Evolutionary conservation across 2,329 filamentous ascomycete species (phyloP).

Genomic region (Colletotrichum plurivorum): DNA sequence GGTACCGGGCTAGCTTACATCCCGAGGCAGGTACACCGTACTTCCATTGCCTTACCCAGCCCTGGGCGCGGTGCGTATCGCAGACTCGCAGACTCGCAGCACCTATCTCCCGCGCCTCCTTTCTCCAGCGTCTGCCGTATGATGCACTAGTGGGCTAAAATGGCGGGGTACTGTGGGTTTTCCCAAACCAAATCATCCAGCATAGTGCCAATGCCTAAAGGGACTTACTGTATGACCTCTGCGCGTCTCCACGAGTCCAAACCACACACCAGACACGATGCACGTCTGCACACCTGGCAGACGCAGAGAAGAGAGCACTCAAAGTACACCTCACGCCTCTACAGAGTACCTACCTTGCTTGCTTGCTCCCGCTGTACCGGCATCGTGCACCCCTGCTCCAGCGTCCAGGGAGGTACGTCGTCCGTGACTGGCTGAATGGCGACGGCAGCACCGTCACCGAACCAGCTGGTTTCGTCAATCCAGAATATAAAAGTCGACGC

Average conservation of each 20-base stretch:
- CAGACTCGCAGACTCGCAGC: no score
- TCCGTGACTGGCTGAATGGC: slow-evolving; percentile 39
- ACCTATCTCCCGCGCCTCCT: background rate
- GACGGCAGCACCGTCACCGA: slow-evolving; percentile 36
- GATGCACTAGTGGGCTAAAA: slow-evolving; percentile 38
- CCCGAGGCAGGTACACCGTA: no score
- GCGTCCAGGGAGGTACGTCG: slow-evolving; percentile 30
- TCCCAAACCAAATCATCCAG: slow-evolving; percentile 1
- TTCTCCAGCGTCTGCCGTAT: slow-evolving; percentile 27
- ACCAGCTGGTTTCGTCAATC: slow-evolving; percentile 39
- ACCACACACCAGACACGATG: background rate
- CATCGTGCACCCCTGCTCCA: slow-evolving; percentile 38
- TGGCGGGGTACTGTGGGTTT: slow-evolving; percentile 38
- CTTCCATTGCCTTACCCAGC: no score
- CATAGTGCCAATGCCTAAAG: background rate
- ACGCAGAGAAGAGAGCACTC: background rate
- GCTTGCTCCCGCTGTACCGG: slow-evolving; percentile 25
- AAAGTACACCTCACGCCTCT: slow-evolving; percentile 19
- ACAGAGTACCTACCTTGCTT: background rate
- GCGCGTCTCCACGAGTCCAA: no score
- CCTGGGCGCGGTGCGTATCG: background rate
- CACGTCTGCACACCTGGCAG: slow-evolving; percentile 2
- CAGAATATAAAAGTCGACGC: slow-evolving; percentile 38
- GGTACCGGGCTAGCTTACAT: no score
- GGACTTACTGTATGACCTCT: slow-evolving; percentile 31